Evolutionary conservation across 768 basidiomycete species (phyloP), one percentile per base, ranked within the genome.

Genomic region (Saitozyma sp.): DNA sequence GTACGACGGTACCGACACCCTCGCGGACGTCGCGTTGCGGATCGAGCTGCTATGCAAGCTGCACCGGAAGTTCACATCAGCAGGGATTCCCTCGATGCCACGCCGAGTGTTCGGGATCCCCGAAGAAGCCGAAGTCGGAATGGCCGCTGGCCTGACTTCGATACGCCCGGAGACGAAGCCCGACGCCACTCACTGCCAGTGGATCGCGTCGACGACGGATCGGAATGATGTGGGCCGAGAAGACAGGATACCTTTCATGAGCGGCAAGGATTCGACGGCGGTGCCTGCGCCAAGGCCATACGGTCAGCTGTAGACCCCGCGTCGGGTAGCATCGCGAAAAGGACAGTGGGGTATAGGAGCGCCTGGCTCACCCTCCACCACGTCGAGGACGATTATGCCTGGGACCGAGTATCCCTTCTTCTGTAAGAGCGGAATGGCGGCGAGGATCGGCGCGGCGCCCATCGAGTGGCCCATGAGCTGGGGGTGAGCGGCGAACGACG

Each of bases 401-500:
- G 85, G 83, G 3, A 97, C 82, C 13, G 83, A 83, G 68, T 91
- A 95, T 53, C 86, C 85, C 20, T 81, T 81, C 50, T 86, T 84
- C 58, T 89, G 84, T 2, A 99, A 82, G 16, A 80, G 74, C 1
- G 90, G 86, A 63, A 86, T 87, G 2, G 87, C 84, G 6, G 87
- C 85, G 8, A 89, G 86, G 19, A 91, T 85, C 4, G 96, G 93
- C 0, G 93, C 88, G 29, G 94, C 95, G 13, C 96, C 96, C 89
- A 99, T 95, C 62, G 91, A 94, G 75, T 99, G 96, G 0, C 96
- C 96, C 9, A 96, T 84, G 8, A 96, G 84, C 89, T 78, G 20
- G 3, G 14, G 17, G 42, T 62, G 19, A 62, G 54, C 54, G 29
- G 29, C 29, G 29, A 2, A 29, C 29, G 29, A 29, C 29, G 29